These are phyloP conservation scores for Ulota crispa DNA, from an alignment of 225 moss, liverwort and hornwort species.

Conservation along the genomic window DNA sequence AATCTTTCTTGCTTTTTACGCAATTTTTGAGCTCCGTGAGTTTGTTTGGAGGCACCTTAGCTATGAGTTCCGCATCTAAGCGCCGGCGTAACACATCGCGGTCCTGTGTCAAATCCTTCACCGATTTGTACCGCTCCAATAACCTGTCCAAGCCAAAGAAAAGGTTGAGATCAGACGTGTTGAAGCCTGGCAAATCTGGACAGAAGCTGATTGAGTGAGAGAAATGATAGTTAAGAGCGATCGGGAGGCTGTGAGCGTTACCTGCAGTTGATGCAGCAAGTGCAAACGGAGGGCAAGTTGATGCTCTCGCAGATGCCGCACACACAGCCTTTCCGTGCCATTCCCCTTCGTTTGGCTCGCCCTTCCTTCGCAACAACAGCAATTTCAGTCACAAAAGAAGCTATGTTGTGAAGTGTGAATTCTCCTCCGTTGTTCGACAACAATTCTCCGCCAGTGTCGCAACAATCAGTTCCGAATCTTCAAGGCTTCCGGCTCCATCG, in stretches of 20 bases:
- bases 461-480: background rate
- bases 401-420: background rate
- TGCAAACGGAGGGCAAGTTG: slow-evolving; percentile 73
- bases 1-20: background rate
- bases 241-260: background rate
- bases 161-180: background rate
- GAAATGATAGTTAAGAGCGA: background rate
- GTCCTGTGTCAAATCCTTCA: slow-evolving; percentile 66
- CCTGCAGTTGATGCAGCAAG: slow-evolving; percentile 76
- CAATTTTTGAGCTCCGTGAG: background rate
- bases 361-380: background rate
- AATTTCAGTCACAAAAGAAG: background rate
- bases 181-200: background rate
- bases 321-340: slow-evolving; percentile 70
- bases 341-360: background rate
- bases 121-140: slow-evolving; percentile 66
- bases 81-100: slow-evolving; percentile 76
- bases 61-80: slow-evolving; percentile 73
- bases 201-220: background rate
- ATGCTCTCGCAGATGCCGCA: slow-evolving; percentile 83
- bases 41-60: slow-evolving; percentile 51
- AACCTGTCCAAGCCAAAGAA: slow-evolving; percentile 41
- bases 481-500: background rate
- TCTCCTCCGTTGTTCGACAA: background rate
- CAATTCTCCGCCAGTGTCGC: background rate